Conservation (phyloP, 2,329 filamentous ascomycete species). For the Calonectria ilicicola region DNA sequence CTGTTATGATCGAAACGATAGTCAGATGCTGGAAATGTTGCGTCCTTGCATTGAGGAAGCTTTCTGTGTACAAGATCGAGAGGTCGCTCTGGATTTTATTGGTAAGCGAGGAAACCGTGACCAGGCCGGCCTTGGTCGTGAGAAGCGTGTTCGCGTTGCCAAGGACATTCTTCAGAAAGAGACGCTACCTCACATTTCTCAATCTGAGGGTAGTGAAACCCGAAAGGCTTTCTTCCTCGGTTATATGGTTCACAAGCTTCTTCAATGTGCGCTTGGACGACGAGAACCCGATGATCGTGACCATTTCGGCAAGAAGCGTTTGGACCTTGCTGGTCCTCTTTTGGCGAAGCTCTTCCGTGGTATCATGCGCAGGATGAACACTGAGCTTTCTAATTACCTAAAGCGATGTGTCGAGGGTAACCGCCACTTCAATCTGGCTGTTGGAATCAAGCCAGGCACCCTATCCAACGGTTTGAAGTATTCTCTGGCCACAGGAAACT, state of each 20-base stretch:
- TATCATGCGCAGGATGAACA: slow-evolving; percentile 90
- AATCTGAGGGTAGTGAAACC: slow-evolving; percentile 93
- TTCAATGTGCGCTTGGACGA: slow-evolving; percentile 92
- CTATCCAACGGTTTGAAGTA: slow-evolving; percentile 96
- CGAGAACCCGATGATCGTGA: slow-evolving; percentile 97
- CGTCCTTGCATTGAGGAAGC: slow-evolving; percentile 98
- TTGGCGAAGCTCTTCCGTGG: slow-evolving; percentile 96
- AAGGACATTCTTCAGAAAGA: slow-evolving; percentile 97
- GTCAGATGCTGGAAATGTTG: slow-evolving; percentile 96
- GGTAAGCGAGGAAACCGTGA: slow-evolving; percentile 84
- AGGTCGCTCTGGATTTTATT: slow-evolving; percentile 94
- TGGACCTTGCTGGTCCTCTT: slow-evolving; percentile 93
- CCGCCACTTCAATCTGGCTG: slow-evolving; percentile 88
- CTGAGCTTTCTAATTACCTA: slow-evolving; percentile 90
- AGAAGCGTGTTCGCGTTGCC: slow-evolving; percentile 92
- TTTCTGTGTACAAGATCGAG: slow-evolving; percentile 94
- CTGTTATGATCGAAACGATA: slow-evolving; percentile 95
- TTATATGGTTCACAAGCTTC: slow-evolving; percentile 97
- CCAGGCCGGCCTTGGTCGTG: slow-evolving; percentile 74
- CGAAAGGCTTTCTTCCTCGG: slow-evolving; percentile 98
- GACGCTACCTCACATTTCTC: slow-evolving; percentile 94
- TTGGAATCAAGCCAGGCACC: slow-evolving; percentile 91
- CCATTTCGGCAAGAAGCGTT: slow-evolving; percentile 98
- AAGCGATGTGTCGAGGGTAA: slow-evolving; percentile 92
- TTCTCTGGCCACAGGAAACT: slow-evolving; percentile 96